These are phyloP conservation scores for Sphaerulina musiva DNA, from an alignment of 2,329 filamentous ascomycete species.

Conservation along the genomic window DNA sequence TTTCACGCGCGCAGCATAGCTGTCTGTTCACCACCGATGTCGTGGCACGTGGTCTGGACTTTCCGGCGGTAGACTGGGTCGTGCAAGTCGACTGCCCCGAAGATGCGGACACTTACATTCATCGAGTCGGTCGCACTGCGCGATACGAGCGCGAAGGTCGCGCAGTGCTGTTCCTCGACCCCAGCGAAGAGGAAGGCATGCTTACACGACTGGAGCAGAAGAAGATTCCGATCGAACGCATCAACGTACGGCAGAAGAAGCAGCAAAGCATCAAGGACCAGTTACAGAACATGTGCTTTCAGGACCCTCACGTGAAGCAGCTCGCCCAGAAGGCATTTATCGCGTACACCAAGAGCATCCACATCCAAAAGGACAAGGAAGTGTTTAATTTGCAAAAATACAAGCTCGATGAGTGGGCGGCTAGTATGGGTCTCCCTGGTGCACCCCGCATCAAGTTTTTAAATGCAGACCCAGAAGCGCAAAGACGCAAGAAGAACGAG, in stretches of 20 bases:
- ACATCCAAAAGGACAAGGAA: conserved; percentile 85
- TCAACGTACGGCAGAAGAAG: conserved; percentile 83
- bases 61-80: conserved; percentile 95
- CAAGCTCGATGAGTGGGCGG: conserved; percentile 77
- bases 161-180: conserved; percentile 85
- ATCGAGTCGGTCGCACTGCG: conserved; percentile 90
- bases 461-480: conserved; percentile 81
- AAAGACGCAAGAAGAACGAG: conserved; percentile 81
- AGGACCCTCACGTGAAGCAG: conserved; percentile 89
- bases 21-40: conserved; percentile 96
- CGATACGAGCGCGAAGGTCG: conserved; percentile 81
- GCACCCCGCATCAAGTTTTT: conserved; percentile 89
- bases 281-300: conserved; percentile 91
- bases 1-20: conserved; percentile 70
- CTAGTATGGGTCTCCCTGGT: conserved; percentile 80
- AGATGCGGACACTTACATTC: conserved; percentile 95
- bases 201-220: conserved; percentile 75
- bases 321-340: conserved; percentile 93
- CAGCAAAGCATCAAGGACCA: conserved; percentile 78
- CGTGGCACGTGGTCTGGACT: conserved; percentile 87
- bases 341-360: conserved; percentile 76
- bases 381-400: conserved; percentile 79
- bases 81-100: conserved; percentile 98
- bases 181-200: conserved; percentile 90
- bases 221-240: conserved; percentile 79